Evolutionary conservation across 2,329 filamentous ascomycete genomes (phyloP), one percentile per base, ranked within the genome.

Genomic region (Hymenoscyphus albidus): DNA sequence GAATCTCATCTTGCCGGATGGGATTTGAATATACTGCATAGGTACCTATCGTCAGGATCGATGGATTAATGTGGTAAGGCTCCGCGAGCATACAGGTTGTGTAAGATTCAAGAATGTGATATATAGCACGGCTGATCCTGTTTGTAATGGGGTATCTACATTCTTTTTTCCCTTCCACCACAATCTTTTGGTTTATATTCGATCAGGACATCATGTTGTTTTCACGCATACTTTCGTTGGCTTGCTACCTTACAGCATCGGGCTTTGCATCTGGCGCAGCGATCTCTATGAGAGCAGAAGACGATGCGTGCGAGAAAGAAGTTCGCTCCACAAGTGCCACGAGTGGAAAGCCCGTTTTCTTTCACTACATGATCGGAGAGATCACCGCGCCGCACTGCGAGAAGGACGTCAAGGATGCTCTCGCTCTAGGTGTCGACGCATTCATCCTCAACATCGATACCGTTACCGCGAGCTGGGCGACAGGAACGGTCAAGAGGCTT

Each of bases 361-460:
- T 59, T 16, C 57, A 59, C 18, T 59, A 59, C 39, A 39, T 59
- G 57, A 59, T 59, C 13, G 57, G 57, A 6, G 38, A 16, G 4
- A 59, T 59, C 57, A 39, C 32, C n/a, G 57, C 31, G 10, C 22
- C 57, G 10, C 57, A 59, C 18, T 59, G 57, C 39, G 57, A 59
- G 32, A 32, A 59, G 40, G 70, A 73, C 59, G 59, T 73, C 58
- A 61, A 66, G 7, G 58, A 70, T 31, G 71, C 67, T 5, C 64
- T 76, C 1, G 71, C 67, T 5, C 63, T 76, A 1, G 76, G 76
- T 14, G 64, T 76, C 12, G 75, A 77, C 54, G 76, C 74, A 40
- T 77, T 77, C 56, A 75, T 74, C 1, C 70, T 70, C 69, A 74
- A 62, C 14, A n/a, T 44, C 5, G 60, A 56, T 1, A 55, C 27